Conservation (phyloP, 352 stramenopile species). For the Globisporangium apiculatum region DNA sequence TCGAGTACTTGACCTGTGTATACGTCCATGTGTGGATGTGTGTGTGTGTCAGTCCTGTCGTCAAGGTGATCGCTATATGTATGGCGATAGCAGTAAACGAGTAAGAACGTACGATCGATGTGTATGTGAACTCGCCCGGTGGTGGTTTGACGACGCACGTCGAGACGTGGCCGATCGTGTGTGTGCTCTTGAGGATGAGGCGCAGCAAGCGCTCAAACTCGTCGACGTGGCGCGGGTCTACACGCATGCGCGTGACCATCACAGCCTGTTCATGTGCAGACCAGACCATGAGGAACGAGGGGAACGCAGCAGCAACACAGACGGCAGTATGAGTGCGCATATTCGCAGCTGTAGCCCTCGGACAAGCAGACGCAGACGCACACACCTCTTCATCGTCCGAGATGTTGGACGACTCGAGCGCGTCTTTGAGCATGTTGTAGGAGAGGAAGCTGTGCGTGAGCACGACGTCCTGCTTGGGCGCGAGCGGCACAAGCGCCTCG, state of each 20-base stretch:
- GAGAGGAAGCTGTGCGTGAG: conserved; percentile 59
- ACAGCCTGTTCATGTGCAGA: conserved; percentile 31
- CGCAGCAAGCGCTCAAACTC: conserved; percentile 75
- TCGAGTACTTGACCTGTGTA: conserved; percentile 71
- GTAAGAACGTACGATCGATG: conserved; percentile 55
- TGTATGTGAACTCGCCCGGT: conserved; percentile 71
- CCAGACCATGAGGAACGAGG: not conserved
- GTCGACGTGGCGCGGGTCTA: conserved; percentile 63
- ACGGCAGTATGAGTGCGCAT: too few species aligned
- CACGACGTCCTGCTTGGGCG: conserved; percentile 3
- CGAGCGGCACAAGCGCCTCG: not conserved
- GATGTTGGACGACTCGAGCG: conserved; percentile 71
- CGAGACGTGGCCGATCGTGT: conserved; percentile 73
- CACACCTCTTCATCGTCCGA: conserved; percentile 70
- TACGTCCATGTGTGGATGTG: not conserved
- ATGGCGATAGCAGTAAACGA: not conserved
- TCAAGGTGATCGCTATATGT: too few species aligned
- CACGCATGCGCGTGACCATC: conserved; percentile 79
- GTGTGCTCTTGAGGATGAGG: conserved; percentile 75
- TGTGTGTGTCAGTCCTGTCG: not conserved
- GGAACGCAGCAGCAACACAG: too few species aligned
- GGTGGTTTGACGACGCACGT: conserved; percentile 75
- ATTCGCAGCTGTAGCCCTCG: too few species aligned
- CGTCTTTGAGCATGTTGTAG: conserved; percentile 71
- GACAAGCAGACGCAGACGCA: not conserved